Evolutionary conservation across 208 protist genomes (phyloP).

Genomic region (Trypanosoma vivax): DNA sequence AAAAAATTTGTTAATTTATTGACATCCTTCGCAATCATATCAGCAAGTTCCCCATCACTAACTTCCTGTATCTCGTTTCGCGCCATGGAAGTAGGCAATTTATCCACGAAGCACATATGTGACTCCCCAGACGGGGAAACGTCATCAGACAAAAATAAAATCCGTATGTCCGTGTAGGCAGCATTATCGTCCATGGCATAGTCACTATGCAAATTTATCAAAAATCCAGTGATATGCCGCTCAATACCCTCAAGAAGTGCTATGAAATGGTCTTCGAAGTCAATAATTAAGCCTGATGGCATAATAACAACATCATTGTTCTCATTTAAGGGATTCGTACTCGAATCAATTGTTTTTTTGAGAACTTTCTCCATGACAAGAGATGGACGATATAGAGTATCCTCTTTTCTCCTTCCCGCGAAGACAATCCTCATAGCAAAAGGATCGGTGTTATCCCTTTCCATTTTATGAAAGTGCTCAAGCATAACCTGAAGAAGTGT

Average conservation of each 20-base stretch:
- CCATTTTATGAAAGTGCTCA: conserved; percentile 21
- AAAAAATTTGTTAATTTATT: conserved; percentile 43
- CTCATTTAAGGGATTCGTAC: conserved; percentile 6
- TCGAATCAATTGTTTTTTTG: background rate
- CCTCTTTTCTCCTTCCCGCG: conserved; percentile 29
- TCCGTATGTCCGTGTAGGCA: conserved; percentile 19
- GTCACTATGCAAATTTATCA: conserved; percentile 27
- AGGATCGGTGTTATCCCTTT: conserved; percentile 32
- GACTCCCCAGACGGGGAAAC: conserved; percentile 10
- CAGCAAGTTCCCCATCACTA: conserved; percentile 40
- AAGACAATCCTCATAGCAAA: conserved; percentile 42
- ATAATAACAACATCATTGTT: background rate
- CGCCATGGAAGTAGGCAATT: conserved; percentile 37
- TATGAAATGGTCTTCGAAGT: conserved; percentile 68
- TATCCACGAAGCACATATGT: conserved; percentile 38
- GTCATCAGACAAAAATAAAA: conserved; percentile 74
- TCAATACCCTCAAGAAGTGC: conserved; percentile 58
- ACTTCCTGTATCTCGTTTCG: conserved; percentile 24
- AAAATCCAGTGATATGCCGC: conserved; percentile 37
- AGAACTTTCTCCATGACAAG: conserved; percentile 12
- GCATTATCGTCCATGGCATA: conserved; percentile 12
- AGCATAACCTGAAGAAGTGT: conserved; percentile 50
- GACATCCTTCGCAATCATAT: conserved; percentile 38
- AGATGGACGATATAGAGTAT: conserved; percentile 9
- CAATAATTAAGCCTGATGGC: conserved; percentile 31